These are phyloP conservation scores for Cryphonectria carpinicola DNA, from an alignment of 2,329 filamentous ascomycete genomes.

Conservation along the genomic window DNA sequence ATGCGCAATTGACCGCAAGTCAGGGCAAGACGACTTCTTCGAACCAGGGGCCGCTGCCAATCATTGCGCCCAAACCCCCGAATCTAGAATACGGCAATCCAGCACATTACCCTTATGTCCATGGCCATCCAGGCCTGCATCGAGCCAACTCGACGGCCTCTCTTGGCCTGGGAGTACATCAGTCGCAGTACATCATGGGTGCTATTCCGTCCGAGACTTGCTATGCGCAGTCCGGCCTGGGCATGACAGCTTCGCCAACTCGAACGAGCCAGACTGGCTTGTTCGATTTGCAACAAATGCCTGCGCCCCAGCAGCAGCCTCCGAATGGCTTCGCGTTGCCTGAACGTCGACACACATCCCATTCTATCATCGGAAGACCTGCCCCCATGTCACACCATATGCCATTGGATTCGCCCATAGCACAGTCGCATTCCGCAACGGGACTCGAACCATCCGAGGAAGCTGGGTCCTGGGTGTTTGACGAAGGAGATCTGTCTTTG, in stretches of 20 bases:
- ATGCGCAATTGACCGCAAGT: slow-evolving; percentile 46
- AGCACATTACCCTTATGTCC: slow-evolving; percentile 37
- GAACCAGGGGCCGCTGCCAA: slow-evolving; percentile 43
- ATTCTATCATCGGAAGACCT: slow-evolving; percentile 14
- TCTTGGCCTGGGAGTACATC: slow-evolving; percentile 22
- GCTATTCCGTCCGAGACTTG: slow-evolving; percentile 20
- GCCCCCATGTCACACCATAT: slow-evolving; percentile 8
- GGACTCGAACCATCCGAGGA: slow-evolving; percentile 31
- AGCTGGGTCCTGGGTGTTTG: slow-evolving; percentile 54
- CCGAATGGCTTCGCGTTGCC: neutral
- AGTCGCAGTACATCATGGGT: slow-evolving; percentile 27
- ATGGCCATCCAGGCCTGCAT: slow-evolving; percentile 38
- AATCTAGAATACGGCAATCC: slow-evolving; percentile 40
- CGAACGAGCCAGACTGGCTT: slow-evolving; percentile 23
- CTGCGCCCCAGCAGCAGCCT: slow-evolving; percentile 15
- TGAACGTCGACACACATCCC: slow-evolving; percentile 16
- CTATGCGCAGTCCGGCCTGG: slow-evolving; percentile 11
- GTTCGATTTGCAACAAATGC: slow-evolving; percentile 20
- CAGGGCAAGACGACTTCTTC: slow-evolving; percentile 45
- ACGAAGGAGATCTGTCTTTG: slow-evolving; percentile 65
- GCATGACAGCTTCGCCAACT: slow-evolving; percentile 14
- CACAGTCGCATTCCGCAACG: slow-evolving; percentile 1
- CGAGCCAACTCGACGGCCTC: slow-evolving; percentile 32
- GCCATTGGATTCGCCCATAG: slow-evolving; percentile 13
- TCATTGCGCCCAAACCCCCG: slow-evolving; percentile 58